These are phyloP conservation scores for Cymbidium sinense DNA, from an alignment of 106 monocot species.

Conservation along the genomic window DNA sequence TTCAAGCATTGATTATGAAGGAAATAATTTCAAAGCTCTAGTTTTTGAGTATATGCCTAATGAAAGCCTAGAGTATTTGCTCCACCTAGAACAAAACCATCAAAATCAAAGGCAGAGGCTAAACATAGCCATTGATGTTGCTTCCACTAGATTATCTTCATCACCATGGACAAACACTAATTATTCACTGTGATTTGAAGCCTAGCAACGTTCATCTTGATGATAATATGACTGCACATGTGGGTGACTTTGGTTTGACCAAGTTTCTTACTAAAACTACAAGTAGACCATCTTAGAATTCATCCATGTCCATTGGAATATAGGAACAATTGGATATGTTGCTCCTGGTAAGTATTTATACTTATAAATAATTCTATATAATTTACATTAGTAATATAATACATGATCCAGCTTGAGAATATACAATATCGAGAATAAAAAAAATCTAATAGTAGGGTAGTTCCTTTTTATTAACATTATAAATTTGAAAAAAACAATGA, in stretches of 20 bases:
- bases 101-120: slow-evolving; percentile 16
- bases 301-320: not conserved
- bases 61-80: slow-evolving; percentile 25
- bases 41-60: slow-evolving; percentile 30
- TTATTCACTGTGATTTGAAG: slow-evolving; percentile 55
- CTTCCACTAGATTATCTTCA: slow-evolving; percentile 49
- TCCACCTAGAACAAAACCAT: slow-evolving; percentile 3
- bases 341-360: slow-evolving; percentile 7
- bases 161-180: slow-evolving; percentile 14
- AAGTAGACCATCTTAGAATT: slow-evolving; percentile 7
- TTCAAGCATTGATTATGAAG: slow-evolving; percentile 12
- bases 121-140: slow-evolving; percentile 46
- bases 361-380: no score
- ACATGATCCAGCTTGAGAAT: no score
- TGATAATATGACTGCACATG: slow-evolving; percentile 28
- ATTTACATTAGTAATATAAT: no score
- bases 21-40: slow-evolving; percentile 35
- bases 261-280: not conserved
- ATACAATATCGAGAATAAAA: no score
- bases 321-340: slow-evolving; percentile 1
- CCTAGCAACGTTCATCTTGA: slow-evolving; percentile 23
- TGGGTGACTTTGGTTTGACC: slow-evolving; percentile 46
- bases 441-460: no score
- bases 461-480: no score
- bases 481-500: no score